Percentiles rank a stretch among this genome's conserved stretches.
Evolutionary conservation across 768 basidiomycete species (phyloP).

Genomic region (Hortiboletus campestris): DNA sequence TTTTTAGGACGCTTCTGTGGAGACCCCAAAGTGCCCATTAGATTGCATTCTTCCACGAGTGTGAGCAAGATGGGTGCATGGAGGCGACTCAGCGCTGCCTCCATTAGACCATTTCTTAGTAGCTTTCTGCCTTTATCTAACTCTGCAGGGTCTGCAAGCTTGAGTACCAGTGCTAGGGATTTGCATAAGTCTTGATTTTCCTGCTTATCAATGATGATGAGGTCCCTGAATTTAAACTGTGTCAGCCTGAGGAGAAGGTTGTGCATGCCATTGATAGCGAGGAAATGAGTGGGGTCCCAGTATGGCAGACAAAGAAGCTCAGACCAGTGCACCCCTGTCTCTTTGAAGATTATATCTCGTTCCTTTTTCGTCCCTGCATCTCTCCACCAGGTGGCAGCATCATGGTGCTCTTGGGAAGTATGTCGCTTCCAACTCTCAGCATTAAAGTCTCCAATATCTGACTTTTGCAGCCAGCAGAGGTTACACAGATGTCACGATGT

Average conservation of each 20-base stretch:
- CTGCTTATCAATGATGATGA: constrained; percentile 8
- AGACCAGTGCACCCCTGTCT: constrained; percentile 29
- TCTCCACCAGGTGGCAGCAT: constrained; percentile 18
- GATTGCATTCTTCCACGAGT: not conserved
- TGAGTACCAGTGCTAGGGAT: not conserved
- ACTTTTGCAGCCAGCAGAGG: not conserved
- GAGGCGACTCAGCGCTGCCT: not conserved
- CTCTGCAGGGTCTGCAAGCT: not conserved
- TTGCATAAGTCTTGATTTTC: not conserved
- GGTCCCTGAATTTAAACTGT: constrained; percentile 7
- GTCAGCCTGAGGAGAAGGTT: constrained; percentile 27
- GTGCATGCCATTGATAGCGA: constrained; percentile 40
- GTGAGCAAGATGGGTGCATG: not conserved
- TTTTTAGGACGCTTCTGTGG: too few species aligned
- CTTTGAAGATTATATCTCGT: constrained; percentile 7
- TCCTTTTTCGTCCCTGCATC: constrained; percentile 12
- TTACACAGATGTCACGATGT: not conserved
- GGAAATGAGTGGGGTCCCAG: constrained; percentile 30
- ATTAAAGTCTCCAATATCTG: constrained; percentile 22
- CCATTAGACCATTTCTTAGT: not conserved
- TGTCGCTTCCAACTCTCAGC: constrained; percentile 23
- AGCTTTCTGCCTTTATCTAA: not conserved
- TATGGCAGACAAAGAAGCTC: constrained; percentile 34
- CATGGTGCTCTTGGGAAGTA: constrained; percentile 13
- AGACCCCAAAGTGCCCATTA: too few species aligned